Evolutionary conservation across 73 alveolate genomes (phyloP).

Genomic region (Paramecium primaurelia): DNA sequence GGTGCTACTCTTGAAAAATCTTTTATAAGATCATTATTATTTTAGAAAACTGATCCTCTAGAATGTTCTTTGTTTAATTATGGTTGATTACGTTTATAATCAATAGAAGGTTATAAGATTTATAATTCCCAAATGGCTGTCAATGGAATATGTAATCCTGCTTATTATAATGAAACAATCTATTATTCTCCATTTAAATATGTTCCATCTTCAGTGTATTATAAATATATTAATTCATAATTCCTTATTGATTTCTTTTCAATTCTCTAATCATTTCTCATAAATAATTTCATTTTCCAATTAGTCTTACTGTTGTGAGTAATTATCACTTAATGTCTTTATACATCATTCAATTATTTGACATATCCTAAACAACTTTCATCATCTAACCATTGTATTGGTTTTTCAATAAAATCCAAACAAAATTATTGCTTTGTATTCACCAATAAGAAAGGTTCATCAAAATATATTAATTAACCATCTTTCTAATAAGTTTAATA

Average conservation of each 20-base stretch:
- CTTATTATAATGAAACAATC: background rate
- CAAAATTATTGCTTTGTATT: background rate
- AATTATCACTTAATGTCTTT: background rate
- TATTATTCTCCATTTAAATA: background rate
- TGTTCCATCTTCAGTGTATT: background rate
- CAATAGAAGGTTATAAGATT: background rate
- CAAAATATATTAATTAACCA: background rate
- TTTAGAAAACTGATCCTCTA: background rate
- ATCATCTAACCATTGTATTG: background rate
- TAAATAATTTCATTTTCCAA: slow-evolving; percentile 34
- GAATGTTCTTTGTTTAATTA: background rate
- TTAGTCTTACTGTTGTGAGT: background rate
- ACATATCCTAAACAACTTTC: background rate
- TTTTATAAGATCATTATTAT: background rate
- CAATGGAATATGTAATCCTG: background rate
- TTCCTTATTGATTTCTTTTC: background rate
- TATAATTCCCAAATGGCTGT: background rate
- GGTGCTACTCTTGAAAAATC: background rate
- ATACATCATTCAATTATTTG: background rate
- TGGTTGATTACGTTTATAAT: background rate
- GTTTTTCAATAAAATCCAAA: background rate
- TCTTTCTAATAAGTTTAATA: background rate
- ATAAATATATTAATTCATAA: background rate
- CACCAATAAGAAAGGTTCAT: slow-evolving; percentile 1
- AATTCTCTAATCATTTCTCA: background rate